Evolutionary conservation across 331 rosid genomes (phyloP), one percentile per base, ranked within the genome.

Genomic region (Telfairia occidentalis): DNA sequence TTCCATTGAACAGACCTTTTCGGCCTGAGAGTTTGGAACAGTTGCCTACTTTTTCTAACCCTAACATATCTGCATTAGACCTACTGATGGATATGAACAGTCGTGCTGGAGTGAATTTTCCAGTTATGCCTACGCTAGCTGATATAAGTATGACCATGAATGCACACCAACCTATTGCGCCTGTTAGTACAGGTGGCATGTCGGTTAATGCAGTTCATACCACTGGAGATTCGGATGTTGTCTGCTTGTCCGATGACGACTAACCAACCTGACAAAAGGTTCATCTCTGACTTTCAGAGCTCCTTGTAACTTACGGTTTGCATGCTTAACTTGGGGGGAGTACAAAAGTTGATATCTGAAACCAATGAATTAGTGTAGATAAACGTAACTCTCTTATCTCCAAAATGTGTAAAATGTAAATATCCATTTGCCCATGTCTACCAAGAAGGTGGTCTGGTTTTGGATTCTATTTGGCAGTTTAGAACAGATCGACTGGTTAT

Each of bases 201-300:
- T 77, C 24, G 37, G 83, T 73, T 30, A 85, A 73, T 74, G 55
- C 85, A 5, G 53, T 72, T 43, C 73, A 48, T 72, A 76, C 69
- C 10, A 32, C 82, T 26, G 78, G 71, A 74, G 58, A 59, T 8
- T 7, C 70, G 10, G 86, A 87, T 30, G 30, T 89, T 45, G 98
- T 91, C 42, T 94, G 84, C 82, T 84, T 94, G 82, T 94, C 98
- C 0, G 97, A 94, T 46, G 96, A 88, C 72, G 97, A 91, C 69
- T 89, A 82, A 88, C 88, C 79, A 32, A 50, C 45, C n/a, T 37
- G 45, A n/a, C 24, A 11, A 40, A n/a, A 35, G 65, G 76, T 72
- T 29, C 32, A 49, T 73, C 32, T 73, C 50, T 23, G 34, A 73
- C 77, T 73, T n/a, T 21, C 9, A 18, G 10, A 73, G 64, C 32